phyloP scores from a whole-genome alignment of 2,329 filamentous ascomycete genomes.

The Clonostachys rosea region DNA sequence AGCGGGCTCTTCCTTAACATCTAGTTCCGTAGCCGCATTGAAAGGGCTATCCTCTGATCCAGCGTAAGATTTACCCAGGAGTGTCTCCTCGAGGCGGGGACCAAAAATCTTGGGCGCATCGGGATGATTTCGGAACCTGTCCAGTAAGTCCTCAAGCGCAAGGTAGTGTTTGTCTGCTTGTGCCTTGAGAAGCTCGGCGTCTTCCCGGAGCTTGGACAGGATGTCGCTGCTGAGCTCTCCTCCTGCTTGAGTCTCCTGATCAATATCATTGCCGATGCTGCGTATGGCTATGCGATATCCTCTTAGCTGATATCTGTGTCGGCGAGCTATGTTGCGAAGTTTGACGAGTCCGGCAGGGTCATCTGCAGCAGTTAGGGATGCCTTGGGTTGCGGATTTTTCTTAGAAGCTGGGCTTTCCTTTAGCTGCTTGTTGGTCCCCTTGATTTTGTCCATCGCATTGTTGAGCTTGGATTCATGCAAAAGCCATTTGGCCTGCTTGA shows the following conservation, averaged over 20 bases:
- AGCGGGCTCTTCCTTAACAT: too few species aligned
- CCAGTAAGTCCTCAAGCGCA: background rate
- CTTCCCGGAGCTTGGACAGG: background rate
- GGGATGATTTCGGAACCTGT: background rate
- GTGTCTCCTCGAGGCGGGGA: background rate
- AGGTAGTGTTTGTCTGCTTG: conserved; percentile 1
- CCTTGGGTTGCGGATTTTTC: too few species aligned
- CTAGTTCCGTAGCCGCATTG: background rate
- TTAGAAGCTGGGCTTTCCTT: too few species aligned
- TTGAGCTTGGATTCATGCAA: background rate
- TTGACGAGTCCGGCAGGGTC: too few species aligned
- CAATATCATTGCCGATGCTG: conserved; percentile 1
- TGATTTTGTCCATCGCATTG: conserved; percentile 6
- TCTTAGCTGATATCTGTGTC: background rate
- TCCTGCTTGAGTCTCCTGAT: background rate
- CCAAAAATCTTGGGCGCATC: background rate
- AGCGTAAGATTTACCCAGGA: background rate
- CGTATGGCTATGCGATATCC: background rate
- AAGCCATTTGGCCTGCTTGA: background rate
- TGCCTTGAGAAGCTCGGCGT: background rate
- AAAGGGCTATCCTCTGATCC: background rate
- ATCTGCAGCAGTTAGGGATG: too few species aligned
- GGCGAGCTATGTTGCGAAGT: background rate
- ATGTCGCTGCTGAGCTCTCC: background rate
- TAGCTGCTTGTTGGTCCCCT: too few species aligned